Base-by-base conservation (phyloP, 371 early-diverging fungal species). In the Smittium mucronatum region DNA sequence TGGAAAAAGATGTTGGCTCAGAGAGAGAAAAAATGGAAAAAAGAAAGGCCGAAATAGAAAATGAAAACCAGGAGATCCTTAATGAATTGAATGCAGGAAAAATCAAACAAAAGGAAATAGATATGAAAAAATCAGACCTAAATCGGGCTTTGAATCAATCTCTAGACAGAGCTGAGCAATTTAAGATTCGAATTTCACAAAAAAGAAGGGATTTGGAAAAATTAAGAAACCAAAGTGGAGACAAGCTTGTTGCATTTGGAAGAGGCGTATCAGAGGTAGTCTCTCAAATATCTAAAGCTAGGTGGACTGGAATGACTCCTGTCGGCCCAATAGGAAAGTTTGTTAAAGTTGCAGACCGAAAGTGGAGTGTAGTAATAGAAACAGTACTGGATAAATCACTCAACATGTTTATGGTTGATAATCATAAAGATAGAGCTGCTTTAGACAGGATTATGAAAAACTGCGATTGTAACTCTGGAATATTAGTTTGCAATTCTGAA, bases 241-340 rank as follows among this genome's bases (percentile, higher is more conserved):
- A 95, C 72, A 75, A 81, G 8, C 73, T 94, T 58, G 83, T 70
- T 5, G 89, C 89, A 0, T 94, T 85, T 75, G 92, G 93, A n/a
- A 63, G 72, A 0, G 73, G 72, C 2, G 87, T 93, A 69, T 87
- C 88, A 0, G 82, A 86, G 5, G 86, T 92, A 0, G 65, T 95
- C 71, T 67, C 70, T 1, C 82, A 77, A 1, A 92, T 96, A 63
- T 73, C 82, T 68, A 16, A 83, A 86, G 33, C 71, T 30, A 29
- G 75, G 73, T 85, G 93, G 72, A 82, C 79, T 70, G 81, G 83
- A 15, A 75, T 73, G 33, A 73, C 75, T 28, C 97, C 97, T 1
- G 73, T 94, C 8, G 97, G 97, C 0, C 97, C 97, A 0, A 70
- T 95, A 30, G 97, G 95, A 26, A 72, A 79, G 32, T 86, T 81